Percentiles rank a stretch among this genome's conserved stretches.
Conservation (phyloP, 192 early-diverging fungal genomes). For the Geranomyces michiganensis region DNA sequence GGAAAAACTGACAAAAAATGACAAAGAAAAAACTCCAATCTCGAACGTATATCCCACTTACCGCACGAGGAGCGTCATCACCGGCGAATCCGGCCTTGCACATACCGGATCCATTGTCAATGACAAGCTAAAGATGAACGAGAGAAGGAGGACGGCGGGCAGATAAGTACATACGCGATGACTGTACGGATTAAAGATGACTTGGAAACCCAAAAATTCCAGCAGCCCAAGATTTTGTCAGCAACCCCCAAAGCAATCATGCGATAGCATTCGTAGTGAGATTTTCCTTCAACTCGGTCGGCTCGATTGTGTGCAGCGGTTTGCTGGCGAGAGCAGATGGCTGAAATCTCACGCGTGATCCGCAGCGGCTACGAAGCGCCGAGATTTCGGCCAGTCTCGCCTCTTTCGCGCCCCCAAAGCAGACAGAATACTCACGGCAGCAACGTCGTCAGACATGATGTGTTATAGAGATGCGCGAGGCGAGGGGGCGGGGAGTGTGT, state of each 20-base stretch:
- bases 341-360: too few relatives aligned
- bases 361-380: too few relatives aligned
- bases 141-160: background rate
- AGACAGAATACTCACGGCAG: slow-evolving; percentile 38
- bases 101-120: slow-evolving; percentile 69
- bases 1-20: background rate
- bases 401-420: background rate
- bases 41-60: slow-evolving; percentile 32
- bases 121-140: slow-evolving; percentile 42
- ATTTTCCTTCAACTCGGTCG: too few relatives aligned
- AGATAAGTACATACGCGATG: too few relatives aligned
- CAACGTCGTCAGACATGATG: slow-evolving; percentile 48
- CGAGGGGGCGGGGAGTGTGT: background rate
- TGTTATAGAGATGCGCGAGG: background rate
- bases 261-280: too few relatives aligned
- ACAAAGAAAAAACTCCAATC: background rate
- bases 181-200: too few relatives aligned
- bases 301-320: too few relatives aligned
- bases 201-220: slow-evolving; percentile 1
- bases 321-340: too few relatives aligned
- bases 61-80: slow-evolving; percentile 65
- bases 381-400: background rate
- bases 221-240: background rate
- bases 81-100: slow-evolving; percentile 68
- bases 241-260: too few relatives aligned